Conservation (phyloP, 2,329 filamentous ascomycete genomes). For the Graphilbum ipis-grandicollis region DNA sequence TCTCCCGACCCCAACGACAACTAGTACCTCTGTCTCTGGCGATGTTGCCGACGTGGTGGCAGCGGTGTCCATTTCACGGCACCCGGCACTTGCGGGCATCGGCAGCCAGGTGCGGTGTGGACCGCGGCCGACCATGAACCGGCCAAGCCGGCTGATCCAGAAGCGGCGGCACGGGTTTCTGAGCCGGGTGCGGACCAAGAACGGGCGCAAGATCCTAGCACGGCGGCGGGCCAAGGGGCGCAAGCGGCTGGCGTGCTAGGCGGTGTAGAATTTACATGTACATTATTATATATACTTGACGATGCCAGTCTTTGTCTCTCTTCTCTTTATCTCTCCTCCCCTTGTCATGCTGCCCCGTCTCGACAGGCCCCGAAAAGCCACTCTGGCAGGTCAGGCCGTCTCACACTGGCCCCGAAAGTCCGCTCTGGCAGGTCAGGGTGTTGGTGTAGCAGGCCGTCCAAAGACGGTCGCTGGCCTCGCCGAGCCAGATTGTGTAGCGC, state of each 20-base stretch:
- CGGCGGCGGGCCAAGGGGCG: conserved; percentile 36
- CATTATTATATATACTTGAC: no score
- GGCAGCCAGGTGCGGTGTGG: conserved; percentile 36
- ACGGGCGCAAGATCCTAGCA: conserved; percentile 33
- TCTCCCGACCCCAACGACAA: background rate
- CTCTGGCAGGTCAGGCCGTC: no score
- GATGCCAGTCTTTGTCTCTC: no score
- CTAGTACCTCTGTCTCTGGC: background rate
- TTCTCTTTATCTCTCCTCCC: no score
- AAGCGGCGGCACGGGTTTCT: conserved; percentile 43
- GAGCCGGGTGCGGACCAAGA: conserved; percentile 28
- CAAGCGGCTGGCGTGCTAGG: conserved; percentile 18
- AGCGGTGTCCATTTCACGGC: conserved; percentile 26
- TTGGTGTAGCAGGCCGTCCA: conserved; percentile 22
- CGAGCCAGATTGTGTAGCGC: conserved; percentile 26
- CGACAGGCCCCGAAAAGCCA: no score
- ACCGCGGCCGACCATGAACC: conserved; percentile 39
- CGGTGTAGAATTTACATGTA: no score
- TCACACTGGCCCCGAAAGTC: conserved; percentile 20
- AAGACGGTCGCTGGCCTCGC: conserved; percentile 23
- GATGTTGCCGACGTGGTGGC: conserved; percentile 24
- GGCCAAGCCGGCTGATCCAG: conserved; percentile 35
- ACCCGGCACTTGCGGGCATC: conserved; percentile 29
- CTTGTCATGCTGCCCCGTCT: no score
- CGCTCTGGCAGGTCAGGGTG: conserved; percentile 19